phyloP scores from a whole-genome alignment of 106 monocot genomes.

The Gastrodia elata region DNA sequence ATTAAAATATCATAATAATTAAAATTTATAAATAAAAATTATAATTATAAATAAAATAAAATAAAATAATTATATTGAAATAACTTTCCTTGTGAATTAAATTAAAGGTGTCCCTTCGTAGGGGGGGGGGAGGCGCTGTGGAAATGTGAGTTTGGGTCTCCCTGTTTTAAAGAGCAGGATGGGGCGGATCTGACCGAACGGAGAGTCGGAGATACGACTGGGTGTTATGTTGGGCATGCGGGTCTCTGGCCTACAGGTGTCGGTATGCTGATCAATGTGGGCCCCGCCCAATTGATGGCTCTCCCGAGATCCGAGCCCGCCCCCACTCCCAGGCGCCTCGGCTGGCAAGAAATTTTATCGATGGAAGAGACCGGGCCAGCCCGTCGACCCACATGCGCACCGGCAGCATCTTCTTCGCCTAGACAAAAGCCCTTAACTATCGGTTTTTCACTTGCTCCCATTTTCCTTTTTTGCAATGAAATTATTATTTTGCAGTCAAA shows the following conservation, averaged over 20 bases:
- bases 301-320: conserved; percentile 6
- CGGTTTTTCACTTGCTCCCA: too few species aligned
- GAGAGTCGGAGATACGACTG: not conserved
- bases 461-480: too few species aligned
- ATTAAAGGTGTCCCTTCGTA: too few species aligned
- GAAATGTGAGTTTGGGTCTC: not conserved
- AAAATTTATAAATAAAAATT: too few species aligned
- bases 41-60: too few species aligned
- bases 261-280: not conserved
- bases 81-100: too few species aligned
- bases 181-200: conserved; percentile 1
- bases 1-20: too few species aligned
- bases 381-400: not conserved
- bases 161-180: too few species aligned
- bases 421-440: not conserved
- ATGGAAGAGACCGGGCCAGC: not conserved
- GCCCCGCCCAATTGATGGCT: not conserved
- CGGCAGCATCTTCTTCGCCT: not conserved
- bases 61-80: too few species aligned
- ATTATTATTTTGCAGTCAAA: too few species aligned
- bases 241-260: not conserved
- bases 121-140: not conserved
- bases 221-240: not conserved
- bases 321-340: conserved; percentile 1
- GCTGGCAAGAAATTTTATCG: not conserved